Evolutionary conservation across 2,329 filamentous ascomycete species (phyloP).

Genomic region (Endocalyx cinctus): DNA sequence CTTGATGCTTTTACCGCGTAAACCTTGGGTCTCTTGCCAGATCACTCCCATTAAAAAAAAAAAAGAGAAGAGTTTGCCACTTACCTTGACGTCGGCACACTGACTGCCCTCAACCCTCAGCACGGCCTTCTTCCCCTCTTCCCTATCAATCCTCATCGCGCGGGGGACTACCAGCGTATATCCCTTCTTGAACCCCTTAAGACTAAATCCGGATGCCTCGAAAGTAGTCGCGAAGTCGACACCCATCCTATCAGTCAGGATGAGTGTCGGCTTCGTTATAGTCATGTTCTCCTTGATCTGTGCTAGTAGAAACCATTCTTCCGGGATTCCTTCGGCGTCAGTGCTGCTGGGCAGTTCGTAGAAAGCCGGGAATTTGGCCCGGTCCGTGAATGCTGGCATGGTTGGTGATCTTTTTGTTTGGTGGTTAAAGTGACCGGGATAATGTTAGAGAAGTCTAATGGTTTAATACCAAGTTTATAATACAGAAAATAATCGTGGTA

Average conservation of each 20-base stretch:
- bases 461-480: too few species aligned
- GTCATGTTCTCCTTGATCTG: constrained; percentile 33
- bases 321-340: too few species aligned
- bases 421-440: too few species aligned
- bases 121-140: constrained; percentile 33
- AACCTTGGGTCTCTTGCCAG: too few species aligned
- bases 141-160: constrained; percentile 29
- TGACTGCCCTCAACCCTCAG: constrained; percentile 31
- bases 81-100: constrained; percentile 29
- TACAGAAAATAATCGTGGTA: too few species aligned
- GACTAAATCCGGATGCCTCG: constrained; percentile 32
- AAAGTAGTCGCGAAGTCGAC: constrained; percentile 42
- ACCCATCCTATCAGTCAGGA: constrained; percentile 35
- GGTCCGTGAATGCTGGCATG: constrained; percentile 6
- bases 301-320: constrained; percentile 26
- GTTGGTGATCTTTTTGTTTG: too few species aligned
- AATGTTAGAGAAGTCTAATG: too few species aligned
- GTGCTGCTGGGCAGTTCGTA: too few species aligned
- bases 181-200: constrained; percentile 35
- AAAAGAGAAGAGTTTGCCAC: background rate
- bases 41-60: background rate
- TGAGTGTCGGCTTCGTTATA: constrained; percentile 45
- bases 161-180: constrained; percentile 33
- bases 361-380: constrained; percentile 8
- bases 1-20: too few species aligned